Evolutionary conservation across 2,329 filamentous ascomycete species (phyloP).

Genomic region (Aspergillus novoparasiticus): DNA sequence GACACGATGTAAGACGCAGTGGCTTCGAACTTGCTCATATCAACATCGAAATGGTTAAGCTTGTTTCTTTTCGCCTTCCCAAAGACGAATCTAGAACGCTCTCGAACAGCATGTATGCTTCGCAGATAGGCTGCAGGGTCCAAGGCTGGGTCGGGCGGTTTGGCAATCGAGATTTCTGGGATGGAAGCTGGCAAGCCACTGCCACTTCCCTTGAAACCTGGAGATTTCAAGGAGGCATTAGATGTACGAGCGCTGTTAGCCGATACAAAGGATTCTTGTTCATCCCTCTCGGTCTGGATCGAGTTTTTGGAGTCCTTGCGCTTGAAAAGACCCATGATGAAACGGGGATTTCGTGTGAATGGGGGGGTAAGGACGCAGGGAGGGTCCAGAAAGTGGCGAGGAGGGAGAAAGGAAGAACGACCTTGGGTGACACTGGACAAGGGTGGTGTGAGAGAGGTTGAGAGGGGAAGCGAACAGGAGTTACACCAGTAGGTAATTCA

Average conservation of each 20-base stretch:
- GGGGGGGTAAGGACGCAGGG: background rate
- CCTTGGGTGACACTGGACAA: slow-evolving; percentile 7
- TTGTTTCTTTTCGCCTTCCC: slow-evolving; percentile 76
- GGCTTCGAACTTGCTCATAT: slow-evolving; percentile 79
- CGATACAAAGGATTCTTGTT: slow-evolving; percentile 41
- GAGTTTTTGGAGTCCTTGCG: slow-evolving; percentile 48
- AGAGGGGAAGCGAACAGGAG: slow-evolving; percentile 6
- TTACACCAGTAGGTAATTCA: background rate
- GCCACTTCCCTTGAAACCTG: slow-evolving; percentile 51
- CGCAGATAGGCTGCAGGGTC: slow-evolving; percentile 89
- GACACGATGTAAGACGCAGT: slow-evolving; percentile 86
- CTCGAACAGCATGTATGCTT: slow-evolving; percentile 84
- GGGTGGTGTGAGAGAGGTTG: slow-evolving; percentile 9
- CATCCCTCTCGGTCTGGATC: slow-evolving; percentile 41
- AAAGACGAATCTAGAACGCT: slow-evolving; percentile 72
- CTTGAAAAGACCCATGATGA: slow-evolving; percentile 49
- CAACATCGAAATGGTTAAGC: slow-evolving; percentile 84
- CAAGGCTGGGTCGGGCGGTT: slow-evolving; percentile 80
- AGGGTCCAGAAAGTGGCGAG: background rate
- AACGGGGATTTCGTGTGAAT: background rate
- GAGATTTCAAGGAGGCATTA: slow-evolving; percentile 54
- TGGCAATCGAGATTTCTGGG: slow-evolving; percentile 78
- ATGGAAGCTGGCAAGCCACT: slow-evolving; percentile 56
- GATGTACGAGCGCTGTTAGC: slow-evolving; percentile 48
- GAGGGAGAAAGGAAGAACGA: slow-evolving; percentile 5